phyloP scores from a whole-genome alignment of 768 basidiomycete genomes.

The Rubroboletus satanas region DNA sequence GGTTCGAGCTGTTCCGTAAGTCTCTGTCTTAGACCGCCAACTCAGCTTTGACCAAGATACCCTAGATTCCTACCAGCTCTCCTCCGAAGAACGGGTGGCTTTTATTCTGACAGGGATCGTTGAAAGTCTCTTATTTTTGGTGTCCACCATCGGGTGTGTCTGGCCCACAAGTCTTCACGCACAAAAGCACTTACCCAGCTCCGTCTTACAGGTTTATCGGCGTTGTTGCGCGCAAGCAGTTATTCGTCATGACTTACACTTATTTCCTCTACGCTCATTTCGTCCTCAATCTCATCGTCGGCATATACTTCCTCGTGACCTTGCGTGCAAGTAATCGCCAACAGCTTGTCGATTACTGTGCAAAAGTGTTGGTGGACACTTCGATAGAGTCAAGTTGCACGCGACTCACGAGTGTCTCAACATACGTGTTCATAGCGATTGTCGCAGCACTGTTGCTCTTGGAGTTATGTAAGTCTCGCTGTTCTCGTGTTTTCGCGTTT shows the following conservation, averaged over 20 bases:
- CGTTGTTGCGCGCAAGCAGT: slow-evolving; percentile 57
- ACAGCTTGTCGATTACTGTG: slow-evolving; percentile 44
- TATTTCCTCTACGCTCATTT: slow-evolving; percentile 58
- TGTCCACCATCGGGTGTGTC: slow-evolving; percentile 53
- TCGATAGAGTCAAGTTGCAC: slow-evolving; percentile 44
- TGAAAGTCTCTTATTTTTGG: slow-evolving; percentile 50
- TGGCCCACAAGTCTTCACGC: not conserved
- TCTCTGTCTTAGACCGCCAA: slow-evolving; percentile 1
- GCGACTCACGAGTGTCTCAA: slow-evolving; percentile 39
- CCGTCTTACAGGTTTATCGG: slow-evolving; percentile 50
- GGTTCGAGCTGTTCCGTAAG: slow-evolving; percentile 62
- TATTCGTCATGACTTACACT: slow-evolving; percentile 53
- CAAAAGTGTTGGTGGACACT: slow-evolving; percentile 39
- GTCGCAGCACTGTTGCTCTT: slow-evolving; percentile 43
- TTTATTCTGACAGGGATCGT: slow-evolving; percentile 52
- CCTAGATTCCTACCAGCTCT: slow-evolving; percentile 33
- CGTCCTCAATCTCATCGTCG: slow-evolving; percentile 49
- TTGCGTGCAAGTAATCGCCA: slow-evolving; percentile 44
- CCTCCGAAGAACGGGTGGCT: slow-evolving; percentile 32
- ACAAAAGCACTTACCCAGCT: not conserved
- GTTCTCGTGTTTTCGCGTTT: not conserved
- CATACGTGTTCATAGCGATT: slow-evolving; percentile 45
- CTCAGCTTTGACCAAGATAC: not conserved
- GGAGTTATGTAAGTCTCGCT: slow-evolving; percentile 51
- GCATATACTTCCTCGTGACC: slow-evolving; percentile 48